phyloP scores from a whole-genome alignment of 352 stramenopile species.

The Pseudoperonospora humuli region DNA sequence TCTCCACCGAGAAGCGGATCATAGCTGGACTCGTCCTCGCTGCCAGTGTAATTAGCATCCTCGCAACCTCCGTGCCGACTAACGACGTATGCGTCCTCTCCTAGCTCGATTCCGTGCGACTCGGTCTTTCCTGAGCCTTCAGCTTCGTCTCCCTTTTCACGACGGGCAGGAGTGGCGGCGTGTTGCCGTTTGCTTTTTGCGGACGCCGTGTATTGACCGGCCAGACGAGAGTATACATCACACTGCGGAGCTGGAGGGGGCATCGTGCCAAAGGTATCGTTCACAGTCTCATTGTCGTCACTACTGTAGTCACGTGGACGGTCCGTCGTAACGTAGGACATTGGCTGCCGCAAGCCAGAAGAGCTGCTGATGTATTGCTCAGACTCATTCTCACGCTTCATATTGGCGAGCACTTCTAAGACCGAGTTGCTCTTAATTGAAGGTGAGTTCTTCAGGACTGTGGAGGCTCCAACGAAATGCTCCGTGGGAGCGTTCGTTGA shows the following conservation, averaged over 20 bases:
- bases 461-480: slow-evolving; percentile 28
- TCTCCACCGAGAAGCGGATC: slow-evolving; percentile 56
- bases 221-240: slow-evolving; percentile 78
- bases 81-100: slow-evolving; percentile 19
- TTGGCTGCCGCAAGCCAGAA: slow-evolving; percentile 35
- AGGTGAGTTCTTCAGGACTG: slow-evolving; percentile 42
- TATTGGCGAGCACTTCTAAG: slow-evolving; percentile 75
- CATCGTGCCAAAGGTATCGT: slow-evolving; percentile 16
- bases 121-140: slow-evolving; percentile 19
- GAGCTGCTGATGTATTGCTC: slow-evolving; percentile 36
- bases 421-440: slow-evolving; percentile 60
- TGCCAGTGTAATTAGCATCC: slow-evolving; percentile 26
- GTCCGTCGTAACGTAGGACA: slow-evolving; percentile 34
- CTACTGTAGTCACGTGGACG: slow-evolving; percentile 32
- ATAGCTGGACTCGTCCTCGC: slow-evolving; percentile 49
- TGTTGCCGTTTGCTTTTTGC: slow-evolving; percentile 75
- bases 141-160: slow-evolving; percentile 28
- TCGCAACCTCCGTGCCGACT: slow-evolving; percentile 18
- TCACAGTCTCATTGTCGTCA: slow-evolving; percentile 20
- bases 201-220: slow-evolving; percentile 74
- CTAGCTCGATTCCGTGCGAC: slow-evolving; percentile 13
- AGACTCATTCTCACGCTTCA: slow-evolving; percentile 75
- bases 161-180: slow-evolving; percentile 19
- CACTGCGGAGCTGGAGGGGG: slow-evolving; percentile 48
- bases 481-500: slow-evolving; percentile 46